Base-by-base conservation (phyloP, 805 yeast species). In the Ogataea trehaloabstinens region DNA sequence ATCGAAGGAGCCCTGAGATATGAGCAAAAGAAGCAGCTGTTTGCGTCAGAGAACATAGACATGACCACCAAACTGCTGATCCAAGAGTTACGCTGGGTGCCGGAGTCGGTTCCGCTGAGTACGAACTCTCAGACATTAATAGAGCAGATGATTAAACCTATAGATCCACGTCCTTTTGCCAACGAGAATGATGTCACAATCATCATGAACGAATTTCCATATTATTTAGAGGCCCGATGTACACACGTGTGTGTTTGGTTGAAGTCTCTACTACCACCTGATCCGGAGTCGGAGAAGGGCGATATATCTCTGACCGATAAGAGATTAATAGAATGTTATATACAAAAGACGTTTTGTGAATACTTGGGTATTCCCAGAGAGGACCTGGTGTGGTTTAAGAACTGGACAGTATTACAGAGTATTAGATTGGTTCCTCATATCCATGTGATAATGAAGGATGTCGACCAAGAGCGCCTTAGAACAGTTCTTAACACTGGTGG, bases 361-460 rank as follows among this genome's bases (percentile, higher is more conserved):
- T 61, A 63, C 22, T 60, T 76, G 28, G 72, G 69, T 7, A 54
- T 67, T 12, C 51, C 60, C 6, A 51, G 65, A 19, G 63, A 68
- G 4, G 61, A 74, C 28, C 50, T 74, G 31, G 55, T 68, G 2
- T 84, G 91, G 91, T 85, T 84, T 58, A 71, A 83, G 48, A 85
- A 85, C 55, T 83, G 85, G 76, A 73, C 81, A 6, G 68, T 73
- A 5, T 57, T 85, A 28, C 93, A 85, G 55, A 81, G 88, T 55
- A 81, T 85, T 5, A 71, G 67, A 46, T 68, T 75, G 21, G 64
- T 84, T 24, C 81, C 88, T 18, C 93, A 84, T 54, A 63, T 83
- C n/a, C 93, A 84, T 58, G 74, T 83, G 2, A 52, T 84, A 20
- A 46, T 84, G 10, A 71, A 64, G 34, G 73, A 68, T n/a, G 50